Evolutionary conservation across 306 rosid species (phyloP).

Genomic region (Macrotyloma uniflorum): DNA sequence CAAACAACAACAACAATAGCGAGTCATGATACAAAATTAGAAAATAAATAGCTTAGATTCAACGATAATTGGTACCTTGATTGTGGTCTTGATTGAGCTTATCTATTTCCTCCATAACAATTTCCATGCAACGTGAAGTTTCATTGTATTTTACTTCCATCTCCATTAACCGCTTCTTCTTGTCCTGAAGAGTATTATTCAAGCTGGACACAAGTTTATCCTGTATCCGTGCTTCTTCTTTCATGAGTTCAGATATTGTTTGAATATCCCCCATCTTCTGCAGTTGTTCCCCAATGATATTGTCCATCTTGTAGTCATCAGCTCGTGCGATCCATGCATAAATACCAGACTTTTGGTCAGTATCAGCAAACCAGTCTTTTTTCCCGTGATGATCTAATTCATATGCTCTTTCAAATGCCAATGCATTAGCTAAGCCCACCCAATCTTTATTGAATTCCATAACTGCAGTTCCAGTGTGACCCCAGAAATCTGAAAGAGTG

Average conservation of each 20-base stretch:
- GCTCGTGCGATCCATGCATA: conserved; percentile 94
- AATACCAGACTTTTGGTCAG: conserved; percentile 63
- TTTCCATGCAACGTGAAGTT: conserved; percentile 58
- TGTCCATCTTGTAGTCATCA: conserved; percentile 67
- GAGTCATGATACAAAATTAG: neutral
- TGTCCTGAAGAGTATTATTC: conserved; percentile 64
- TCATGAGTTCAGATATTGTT: conserved; percentile 73
- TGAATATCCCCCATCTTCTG: conserved; percentile 76
- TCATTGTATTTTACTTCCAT: conserved; percentile 68
- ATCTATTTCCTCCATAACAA: conserved; percentile 61
- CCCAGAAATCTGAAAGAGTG: conserved; percentile 66
- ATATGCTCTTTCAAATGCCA: conserved; percentile 84
- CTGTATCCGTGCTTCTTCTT: conserved; percentile 77
- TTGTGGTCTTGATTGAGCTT: conserved; percentile 66
- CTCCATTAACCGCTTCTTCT: conserved; percentile 68
- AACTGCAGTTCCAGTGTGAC: conserved; percentile 81
- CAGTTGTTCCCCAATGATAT: conserved; percentile 74
- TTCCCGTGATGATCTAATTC: conserved; percentile 76
- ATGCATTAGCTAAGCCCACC: conserved; percentile 78
- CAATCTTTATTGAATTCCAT: conserved; percentile 86
- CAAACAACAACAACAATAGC: neutral
- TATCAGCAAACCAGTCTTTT: conserved; percentile 63
- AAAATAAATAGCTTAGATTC: conserved; percentile 7
- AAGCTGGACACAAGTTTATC: conserved; percentile 69
- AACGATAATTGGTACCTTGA: conserved; percentile 60